phyloP scores from a whole-genome alignment of 2,329 filamentous ascomycete species.

The Tolypocladium tundrense region DNA sequence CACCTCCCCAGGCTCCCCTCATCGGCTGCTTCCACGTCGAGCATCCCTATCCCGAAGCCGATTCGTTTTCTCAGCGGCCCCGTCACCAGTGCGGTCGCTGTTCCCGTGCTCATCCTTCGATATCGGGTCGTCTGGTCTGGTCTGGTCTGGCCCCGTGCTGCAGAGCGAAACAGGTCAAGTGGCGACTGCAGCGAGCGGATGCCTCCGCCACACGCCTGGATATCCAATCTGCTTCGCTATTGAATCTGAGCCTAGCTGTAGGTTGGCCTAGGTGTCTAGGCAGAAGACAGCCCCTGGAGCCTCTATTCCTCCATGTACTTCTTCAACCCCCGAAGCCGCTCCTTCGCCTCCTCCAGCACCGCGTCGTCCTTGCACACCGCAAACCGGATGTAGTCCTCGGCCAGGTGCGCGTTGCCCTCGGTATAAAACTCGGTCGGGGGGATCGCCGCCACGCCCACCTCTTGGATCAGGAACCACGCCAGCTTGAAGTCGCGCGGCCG shows the following conservation, averaged over 20 bases:
- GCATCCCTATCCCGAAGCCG: not conserved
- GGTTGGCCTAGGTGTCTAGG: no score
- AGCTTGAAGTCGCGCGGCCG: conserved; percentile 90
- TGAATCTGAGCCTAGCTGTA: not conserved
- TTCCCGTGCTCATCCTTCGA: not conserved
- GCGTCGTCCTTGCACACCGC: conserved; percentile 94
- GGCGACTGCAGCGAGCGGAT: not conserved
- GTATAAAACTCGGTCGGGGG: conserved; percentile 98
- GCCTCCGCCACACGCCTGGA: not conserved
- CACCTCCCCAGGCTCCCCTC: conserved; percentile 7
- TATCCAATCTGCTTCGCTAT: not conserved
- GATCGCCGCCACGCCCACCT: conserved; percentile 90
- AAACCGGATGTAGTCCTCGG: conserved; percentile 88
- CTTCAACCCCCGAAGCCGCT: conserved; percentile 61
- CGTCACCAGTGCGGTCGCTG: not conserved
- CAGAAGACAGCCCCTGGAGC: no score
- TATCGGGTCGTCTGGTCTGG: not conserved
- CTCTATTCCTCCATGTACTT: conserved; percentile 46
- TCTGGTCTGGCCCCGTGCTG: not conserved
- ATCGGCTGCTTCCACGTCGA: conserved; percentile 17
- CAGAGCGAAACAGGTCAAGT: not conserved
- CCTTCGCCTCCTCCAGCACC: conserved; percentile 69
- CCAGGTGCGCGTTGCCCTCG: conserved; percentile 68
- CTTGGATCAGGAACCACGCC: conserved; percentile 92
- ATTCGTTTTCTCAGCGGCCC: not conserved